Evolutionary conservation across 2,329 filamentous ascomycete genomes (phyloP), one percentile per base, ranked within the genome.

Genomic region (Colletotrichum cordylinicola): DNA sequence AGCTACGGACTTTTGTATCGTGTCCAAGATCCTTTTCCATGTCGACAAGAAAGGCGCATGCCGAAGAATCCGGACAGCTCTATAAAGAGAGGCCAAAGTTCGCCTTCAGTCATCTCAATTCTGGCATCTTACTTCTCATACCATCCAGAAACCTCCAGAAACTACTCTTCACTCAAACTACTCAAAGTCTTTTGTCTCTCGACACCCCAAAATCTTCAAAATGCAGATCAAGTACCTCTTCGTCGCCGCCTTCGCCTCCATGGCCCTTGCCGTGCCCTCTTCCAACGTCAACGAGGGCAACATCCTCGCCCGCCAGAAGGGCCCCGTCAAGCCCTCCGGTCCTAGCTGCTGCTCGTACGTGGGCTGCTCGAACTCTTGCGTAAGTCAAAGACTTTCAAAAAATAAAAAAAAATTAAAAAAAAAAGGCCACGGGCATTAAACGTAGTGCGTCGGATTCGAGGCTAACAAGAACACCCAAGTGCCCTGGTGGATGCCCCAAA

Each of bases 31-130:
- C n/a, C 43, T 24, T 52, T n/a, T 24, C 43, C n/a, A 13, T 21
- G 43, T 52, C 13, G n/a, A 4, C n/a, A 52, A 13, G n/a, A 8
- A 21, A 21, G 4, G n/a, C 43, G n/a, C 43, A 13, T 24, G 10
- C n/a, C 43, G 43, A 52, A 52, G 43, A 21, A 8, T 52, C 43
- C 43, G n/a, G n/a, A 21, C n/a, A 21, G 43, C 0, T 52, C 4
- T 52, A 52, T 52, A 52, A 52, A 24, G 43, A 52, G 43, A 8
- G 6, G n/a, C 2, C 3, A 1, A 13, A 52, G 3, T 52, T 52
- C 43, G 43, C 43, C 0, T 21, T 52, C n/a, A 52, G 43, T 21
- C 10, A 0, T 2, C 0, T 4, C 12, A 52, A 52, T 0, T 52
- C 43, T 4, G 2, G 43, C 43, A 52, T 52, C 3, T 4, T n/a